Conservation (phyloP, 2,329 filamentous ascomycete genomes). For the Whalleya microplaca region DNA sequence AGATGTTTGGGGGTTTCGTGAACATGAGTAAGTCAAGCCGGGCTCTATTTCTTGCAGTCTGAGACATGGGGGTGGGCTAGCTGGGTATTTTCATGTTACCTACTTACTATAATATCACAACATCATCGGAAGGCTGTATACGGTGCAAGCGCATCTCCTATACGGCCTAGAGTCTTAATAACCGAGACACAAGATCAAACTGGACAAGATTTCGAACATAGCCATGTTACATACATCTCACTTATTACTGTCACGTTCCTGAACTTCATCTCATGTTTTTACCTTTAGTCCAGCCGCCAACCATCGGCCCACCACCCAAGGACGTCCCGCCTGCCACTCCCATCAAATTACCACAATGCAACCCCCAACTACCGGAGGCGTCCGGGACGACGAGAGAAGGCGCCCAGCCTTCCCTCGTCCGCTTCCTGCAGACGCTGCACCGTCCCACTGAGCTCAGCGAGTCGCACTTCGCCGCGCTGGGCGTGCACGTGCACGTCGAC, state of each 20-base stretch:
- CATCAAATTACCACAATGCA: conserved; percentile 53
- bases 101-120: neutral
- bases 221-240: neutral
- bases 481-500: conserved; percentile 58
- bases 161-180: neutral
- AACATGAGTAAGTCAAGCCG: conserved; percentile 35
- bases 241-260: neutral
- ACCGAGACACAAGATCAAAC: neutral
- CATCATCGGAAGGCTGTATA: neutral
- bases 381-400: conserved; percentile 13
- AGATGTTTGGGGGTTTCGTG: conserved; percentile 36
- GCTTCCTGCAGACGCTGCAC: conserved; percentile 57
- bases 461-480: conserved; percentile 60
- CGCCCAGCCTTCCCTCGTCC: conserved; percentile 46
- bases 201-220: neutral
- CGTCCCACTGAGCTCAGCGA: conserved; percentile 54
- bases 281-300: conserved; percentile 31
- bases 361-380: conserved; percentile 35
- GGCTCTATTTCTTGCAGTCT: conserved; percentile 9
- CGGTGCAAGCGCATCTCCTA: neutral
- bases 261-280: conserved; percentile 26
- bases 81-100: neutral
- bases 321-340: conserved; percentile 62
- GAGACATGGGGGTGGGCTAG: conserved; percentile 3
- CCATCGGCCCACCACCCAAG: conserved; percentile 42